Conservation (phyloP, 2,329 filamentous ascomycete species). For the Spiromastix sp. region DNA sequence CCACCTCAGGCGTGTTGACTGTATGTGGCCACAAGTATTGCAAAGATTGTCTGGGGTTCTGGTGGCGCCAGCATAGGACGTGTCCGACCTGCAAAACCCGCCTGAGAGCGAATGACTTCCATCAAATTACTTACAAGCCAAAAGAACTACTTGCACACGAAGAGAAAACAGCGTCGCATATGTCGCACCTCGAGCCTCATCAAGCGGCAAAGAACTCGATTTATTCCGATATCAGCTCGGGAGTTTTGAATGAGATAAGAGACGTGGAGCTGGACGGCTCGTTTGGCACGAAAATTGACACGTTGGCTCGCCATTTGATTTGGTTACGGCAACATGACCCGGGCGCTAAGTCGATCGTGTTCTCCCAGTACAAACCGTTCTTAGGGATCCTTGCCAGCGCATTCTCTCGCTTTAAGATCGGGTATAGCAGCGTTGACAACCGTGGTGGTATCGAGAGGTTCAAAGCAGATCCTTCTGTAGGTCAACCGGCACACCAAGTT, state of each 20-base stretch:
- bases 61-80: constrained; percentile 63
- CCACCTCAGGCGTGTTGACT: constrained; percentile 41
- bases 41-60: constrained; percentile 71
- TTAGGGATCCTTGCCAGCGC: constrained; percentile 62
- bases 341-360: constrained; percentile 85
- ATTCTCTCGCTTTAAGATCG: constrained; percentile 61
- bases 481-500: not conserved
- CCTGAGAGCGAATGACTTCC: constrained; percentile 58
- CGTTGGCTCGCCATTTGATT: constrained; percentile 65
- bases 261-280: constrained; percentile 63
- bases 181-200: constrained; percentile 17
- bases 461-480: constrained; percentile 55
- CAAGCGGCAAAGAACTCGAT: constrained; percentile 43
- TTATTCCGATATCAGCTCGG: constrained; percentile 65
- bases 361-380: constrained; percentile 82
- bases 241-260: constrained; percentile 68
- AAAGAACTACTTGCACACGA: constrained; percentile 60
- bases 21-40: constrained; percentile 89
- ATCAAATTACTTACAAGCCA: constrained; percentile 77
- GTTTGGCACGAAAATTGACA: constrained; percentile 88
- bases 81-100: constrained; percentile 77
- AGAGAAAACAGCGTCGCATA: constrained; percentile 23
- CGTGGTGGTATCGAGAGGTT: constrained; percentile 63
- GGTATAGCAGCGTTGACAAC: constrained; percentile 59
- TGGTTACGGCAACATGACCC: constrained; percentile 79